These are phyloP conservation scores for Paxillus ammoniavirescens DNA, from an alignment of 768 basidiomycete species.

Conservation along the genomic window DNA sequence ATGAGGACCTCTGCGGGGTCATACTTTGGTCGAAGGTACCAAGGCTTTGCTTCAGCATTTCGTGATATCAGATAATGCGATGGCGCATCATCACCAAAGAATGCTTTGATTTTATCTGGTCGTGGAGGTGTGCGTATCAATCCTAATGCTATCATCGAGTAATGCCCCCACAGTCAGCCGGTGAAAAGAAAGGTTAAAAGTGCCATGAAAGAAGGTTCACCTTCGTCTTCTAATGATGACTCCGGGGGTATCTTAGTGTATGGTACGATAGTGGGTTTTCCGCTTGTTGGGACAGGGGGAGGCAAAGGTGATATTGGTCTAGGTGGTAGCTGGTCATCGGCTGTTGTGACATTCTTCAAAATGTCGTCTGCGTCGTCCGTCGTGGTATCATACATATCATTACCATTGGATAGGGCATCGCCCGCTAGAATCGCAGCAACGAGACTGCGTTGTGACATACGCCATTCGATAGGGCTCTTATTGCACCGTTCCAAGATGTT, in stretches of 20 bases:
- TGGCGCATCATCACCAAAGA: constrained; percentile 54
- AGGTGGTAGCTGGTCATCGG: background rate
- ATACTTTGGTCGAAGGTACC: constrained; percentile 60
- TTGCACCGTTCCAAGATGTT: constrained; percentile 36
- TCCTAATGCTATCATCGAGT: constrained; percentile 12
- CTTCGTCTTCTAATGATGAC: constrained; percentile 15
- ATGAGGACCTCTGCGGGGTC: constrained; percentile 56
- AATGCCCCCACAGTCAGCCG: background rate
- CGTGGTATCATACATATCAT: constrained; percentile 3
- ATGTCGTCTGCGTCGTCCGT: constrained; percentile 11
- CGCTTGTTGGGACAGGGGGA: constrained; percentile 13
- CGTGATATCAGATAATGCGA: constrained; percentile 39
- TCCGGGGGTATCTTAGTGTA: background rate
- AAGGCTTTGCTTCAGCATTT: constrained; percentile 46
- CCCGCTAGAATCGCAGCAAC: constrained; percentile 25
- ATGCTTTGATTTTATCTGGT: constrained; percentile 43
- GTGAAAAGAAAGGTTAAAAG: background rate
- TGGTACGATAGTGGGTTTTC: constrained; percentile 3
- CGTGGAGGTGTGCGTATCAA: constrained; percentile 18
- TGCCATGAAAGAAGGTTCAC: constrained; percentile 6
- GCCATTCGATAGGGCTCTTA: constrained; percentile 44
- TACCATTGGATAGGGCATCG: constrained; percentile 15
- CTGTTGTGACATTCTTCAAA: constrained; percentile 10
- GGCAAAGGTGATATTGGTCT: constrained; percentile 1
- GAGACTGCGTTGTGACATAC: constrained; percentile 42